Conservation (phyloP, 2,329 filamentous ascomycete species). For the Stagonosporopsis chrysanthemi region DNA sequence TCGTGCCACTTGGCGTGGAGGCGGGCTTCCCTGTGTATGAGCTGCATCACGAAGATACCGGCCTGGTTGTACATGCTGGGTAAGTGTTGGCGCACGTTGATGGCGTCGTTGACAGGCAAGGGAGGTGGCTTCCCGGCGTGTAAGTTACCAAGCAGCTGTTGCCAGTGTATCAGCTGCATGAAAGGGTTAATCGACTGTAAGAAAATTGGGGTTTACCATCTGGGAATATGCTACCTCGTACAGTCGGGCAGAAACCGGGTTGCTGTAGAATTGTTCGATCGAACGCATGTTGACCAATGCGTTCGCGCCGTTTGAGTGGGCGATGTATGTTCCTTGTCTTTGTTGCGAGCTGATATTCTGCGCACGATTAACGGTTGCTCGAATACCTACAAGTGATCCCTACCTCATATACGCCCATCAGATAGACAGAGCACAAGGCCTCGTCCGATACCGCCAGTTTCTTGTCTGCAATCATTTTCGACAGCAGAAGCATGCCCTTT, state of each 20-base stretch:
- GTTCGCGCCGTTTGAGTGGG: constrained; percentile 40
- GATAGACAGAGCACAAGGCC: constrained; percentile 36
- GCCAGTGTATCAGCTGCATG: constrained; percentile 23
- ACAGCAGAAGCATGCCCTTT: constrained; percentile 32
- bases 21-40: constrained; percentile 34
- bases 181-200: not conserved
- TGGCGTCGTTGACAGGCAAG: constrained; percentile 30
- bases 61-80: constrained; percentile 32
- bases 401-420: constrained; percentile 44
- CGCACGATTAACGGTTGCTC: not conserved
- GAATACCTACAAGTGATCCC: not conserved
- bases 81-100: constrained; percentile 21
- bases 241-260: constrained; percentile 34
- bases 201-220: constrained; percentile 28
- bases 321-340: constrained; percentile 31
- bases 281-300: constrained; percentile 38
- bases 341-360: constrained; percentile 36
- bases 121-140: constrained; percentile 35
- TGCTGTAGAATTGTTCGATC: constrained; percentile 34
- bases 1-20: constrained; percentile 41
- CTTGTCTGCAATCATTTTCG: constrained; percentile 34
- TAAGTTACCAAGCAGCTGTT: constrained; percentile 38
- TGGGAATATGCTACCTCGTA: constrained; percentile 40
- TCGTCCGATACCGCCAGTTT: constrained; percentile 32
- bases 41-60: constrained; percentile 31